These are phyloP conservation scores for Orychophragmus violaceus DNA, from an alignment of 345 rosid species.

Conservation along the genomic window DNA sequence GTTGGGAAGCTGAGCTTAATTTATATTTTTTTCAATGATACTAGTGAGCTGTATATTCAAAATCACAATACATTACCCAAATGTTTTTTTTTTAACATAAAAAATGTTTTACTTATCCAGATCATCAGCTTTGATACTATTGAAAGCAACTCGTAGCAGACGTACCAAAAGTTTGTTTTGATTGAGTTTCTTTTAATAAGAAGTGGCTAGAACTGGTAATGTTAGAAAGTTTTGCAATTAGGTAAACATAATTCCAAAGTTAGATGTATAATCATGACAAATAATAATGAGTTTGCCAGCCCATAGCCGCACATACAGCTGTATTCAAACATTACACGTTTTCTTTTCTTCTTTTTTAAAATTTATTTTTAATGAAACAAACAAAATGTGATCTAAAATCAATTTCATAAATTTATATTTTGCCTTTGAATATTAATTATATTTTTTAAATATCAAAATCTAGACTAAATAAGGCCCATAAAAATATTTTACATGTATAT, in stretches of 20 bases:
- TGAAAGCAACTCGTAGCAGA: conserved; percentile 22
- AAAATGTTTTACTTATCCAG: too few relatives aligned
- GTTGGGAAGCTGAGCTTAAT: too few relatives aligned
- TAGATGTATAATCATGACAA: conserved; percentile 5
- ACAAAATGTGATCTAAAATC: not conserved
- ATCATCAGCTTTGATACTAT: conserved; percentile 5
- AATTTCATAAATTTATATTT: too few relatives aligned
- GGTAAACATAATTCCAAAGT: conserved; percentile 15
- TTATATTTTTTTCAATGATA: too few relatives aligned
- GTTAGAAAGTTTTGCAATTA: conserved; percentile 16
- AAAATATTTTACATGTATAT: too few relatives aligned
- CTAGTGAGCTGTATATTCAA: not conserved
- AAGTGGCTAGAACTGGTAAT: conserved; percentile 14
- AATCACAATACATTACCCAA: not conserved
- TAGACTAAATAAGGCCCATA: too few relatives aligned
- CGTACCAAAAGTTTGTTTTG: not conserved
- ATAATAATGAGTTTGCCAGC: conserved; percentile 23
- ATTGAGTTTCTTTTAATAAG: not conserved
- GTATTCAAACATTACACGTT: not conserved
- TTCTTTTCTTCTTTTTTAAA: not conserved
- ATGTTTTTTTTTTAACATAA: too few relatives aligned
- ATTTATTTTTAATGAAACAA: not conserved
- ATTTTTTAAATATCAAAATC: too few relatives aligned
- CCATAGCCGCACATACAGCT: conserved; percentile 28
- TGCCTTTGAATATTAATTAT: too few relatives aligned